These are phyloP conservation scores for Ceratobasidium theobromae DNA, from an alignment of 1,284 basidiomycete species.

Conservation along the genomic window DNA sequence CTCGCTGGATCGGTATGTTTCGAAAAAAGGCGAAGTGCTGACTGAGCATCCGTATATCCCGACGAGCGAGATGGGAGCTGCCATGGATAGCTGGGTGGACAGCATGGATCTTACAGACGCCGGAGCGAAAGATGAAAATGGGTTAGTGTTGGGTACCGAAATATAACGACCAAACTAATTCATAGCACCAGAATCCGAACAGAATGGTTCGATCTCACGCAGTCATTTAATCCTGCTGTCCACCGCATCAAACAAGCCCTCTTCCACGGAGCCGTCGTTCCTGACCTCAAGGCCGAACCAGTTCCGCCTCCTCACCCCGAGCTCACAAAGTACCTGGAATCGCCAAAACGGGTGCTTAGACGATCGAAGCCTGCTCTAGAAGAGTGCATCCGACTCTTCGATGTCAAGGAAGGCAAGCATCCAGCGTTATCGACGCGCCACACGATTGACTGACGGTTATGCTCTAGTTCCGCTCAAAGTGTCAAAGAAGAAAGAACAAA, in stretches of 20 bases:
- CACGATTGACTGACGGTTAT: not conserved
- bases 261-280: conserved; percentile 78
- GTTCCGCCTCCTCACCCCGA: conserved; percentile 84
- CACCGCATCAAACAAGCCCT: conserved; percentile 92
- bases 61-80: conserved; percentile 70
- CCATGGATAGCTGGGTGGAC: conserved; percentile 87
- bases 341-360: conserved; percentile 69
- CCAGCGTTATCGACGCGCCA: too few relatives aligned
- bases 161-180: not conserved
- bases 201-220: conserved; percentile 76
- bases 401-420: conserved; percentile 66
- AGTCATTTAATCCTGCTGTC: conserved; percentile 86
- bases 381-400: conserved; percentile 64
- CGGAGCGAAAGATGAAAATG: conserved; percentile 68
- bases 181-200: conserved; percentile 50
- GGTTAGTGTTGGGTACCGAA: conserved; percentile 47
- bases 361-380: conserved; percentile 58
- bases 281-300: conserved; percentile 70
- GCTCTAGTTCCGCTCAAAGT: conserved; percentile 59
- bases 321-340: conserved; percentile 78
- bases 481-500: conserved; percentile 55
- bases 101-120: conserved; percentile 81
- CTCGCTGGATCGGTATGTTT: conserved; percentile 73
- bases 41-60: conserved; percentile 81
- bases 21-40: conserved; percentile 72